These are phyloP conservation scores for Fomes fomentarius DNA, from an alignment of 1,284 basidiomycete genomes.

Conservation along the genomic window DNA sequence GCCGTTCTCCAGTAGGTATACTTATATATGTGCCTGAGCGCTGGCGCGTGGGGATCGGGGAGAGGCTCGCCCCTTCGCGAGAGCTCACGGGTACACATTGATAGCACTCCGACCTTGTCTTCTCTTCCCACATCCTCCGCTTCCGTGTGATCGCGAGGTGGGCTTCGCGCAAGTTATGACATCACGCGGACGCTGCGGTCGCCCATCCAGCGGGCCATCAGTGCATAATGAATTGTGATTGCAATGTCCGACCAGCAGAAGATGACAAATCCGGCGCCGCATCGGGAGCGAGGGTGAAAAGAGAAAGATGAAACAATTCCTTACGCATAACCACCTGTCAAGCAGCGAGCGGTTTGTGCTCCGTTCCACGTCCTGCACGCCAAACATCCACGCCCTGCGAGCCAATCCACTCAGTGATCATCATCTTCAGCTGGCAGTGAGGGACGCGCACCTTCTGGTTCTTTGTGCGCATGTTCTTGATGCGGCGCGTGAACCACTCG, in stretches of 20 bases:
- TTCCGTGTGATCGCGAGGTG: background rate
- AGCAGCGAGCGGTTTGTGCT: conserved; percentile 14
- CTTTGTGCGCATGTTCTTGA: conserved; percentile 23
- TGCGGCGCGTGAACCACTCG: conserved; percentile 31
- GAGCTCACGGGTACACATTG: background rate
- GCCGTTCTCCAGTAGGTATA: background rate
- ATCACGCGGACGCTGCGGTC: background rate
- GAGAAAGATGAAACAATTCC: too few species aligned
- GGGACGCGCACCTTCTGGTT: conserved; percentile 16
- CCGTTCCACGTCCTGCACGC: conserved; percentile 24
- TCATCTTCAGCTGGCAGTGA: too few species aligned
- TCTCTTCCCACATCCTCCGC: background rate
- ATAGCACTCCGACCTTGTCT: background rate
- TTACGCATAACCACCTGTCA: background rate
- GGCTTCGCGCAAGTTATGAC: background rate
- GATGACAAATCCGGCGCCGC: too few species aligned
- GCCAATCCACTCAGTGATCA: background rate
- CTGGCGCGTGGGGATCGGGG: too few species aligned
- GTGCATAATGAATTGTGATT: too few species aligned
- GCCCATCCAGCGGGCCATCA: too few species aligned
- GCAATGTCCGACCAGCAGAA: too few species aligned
- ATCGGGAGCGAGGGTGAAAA: too few species aligned
- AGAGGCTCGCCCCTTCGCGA: background rate
- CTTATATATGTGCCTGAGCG: background rate
- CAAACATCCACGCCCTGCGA: background rate